Conservation (phyloP, 1,139 yeast species). For the Pichia sp. region DNA sequence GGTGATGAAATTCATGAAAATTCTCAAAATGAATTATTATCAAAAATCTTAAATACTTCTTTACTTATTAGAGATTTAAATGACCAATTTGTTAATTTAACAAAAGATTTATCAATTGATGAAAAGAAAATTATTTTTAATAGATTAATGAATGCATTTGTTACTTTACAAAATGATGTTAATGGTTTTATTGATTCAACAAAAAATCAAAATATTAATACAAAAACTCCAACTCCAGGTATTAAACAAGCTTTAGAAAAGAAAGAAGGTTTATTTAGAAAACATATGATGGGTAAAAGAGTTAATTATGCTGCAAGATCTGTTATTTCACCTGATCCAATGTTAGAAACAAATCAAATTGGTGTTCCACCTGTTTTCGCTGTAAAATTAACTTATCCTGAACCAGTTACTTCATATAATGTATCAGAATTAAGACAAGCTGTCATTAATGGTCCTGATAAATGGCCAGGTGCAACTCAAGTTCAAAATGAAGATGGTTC, state of each 20-base stretch:
- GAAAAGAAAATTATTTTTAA: conserved; percentile 76
- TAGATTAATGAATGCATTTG: conserved; percentile 91
- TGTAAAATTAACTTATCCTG: conserved; percentile 90
- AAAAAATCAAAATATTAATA: conserved; percentile 63
- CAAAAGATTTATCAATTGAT: conserved; percentile 60
- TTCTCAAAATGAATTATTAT: conserved; percentile 81
- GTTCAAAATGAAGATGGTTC: conserved; percentile 97
- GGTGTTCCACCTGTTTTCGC: conserved; percentile 99
- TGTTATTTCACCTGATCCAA: conserved; percentile 98
- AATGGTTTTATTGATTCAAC: conserved; percentile 91
- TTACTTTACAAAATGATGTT: conserved; percentile 90
- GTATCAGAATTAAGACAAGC: conserved; percentile 89
- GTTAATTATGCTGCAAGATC: conserved; percentile 99
- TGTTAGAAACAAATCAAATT: conserved; percentile 93
- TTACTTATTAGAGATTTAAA: conserved; percentile 82
- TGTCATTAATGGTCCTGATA: conserved; percentile 93
- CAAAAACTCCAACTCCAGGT: conserved; percentile 80
- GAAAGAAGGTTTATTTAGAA: conserved; percentile 97
- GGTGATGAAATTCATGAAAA: conserved; percentile 97
- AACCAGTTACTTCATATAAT: conserved; percentile 94
- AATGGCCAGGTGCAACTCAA: conserved; percentile 98
- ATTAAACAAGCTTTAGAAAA: conserved; percentile 96
- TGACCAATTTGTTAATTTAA: conserved; percentile 60
- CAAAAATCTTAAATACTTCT: conserved; percentile 74
- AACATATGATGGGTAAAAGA: conserved; percentile 99